A percentile compares a stretch with the other conserved stretches of the same genome.
Conservation (phyloP, 805 yeast genomes). For the Ogataea degrootiae region DNA sequence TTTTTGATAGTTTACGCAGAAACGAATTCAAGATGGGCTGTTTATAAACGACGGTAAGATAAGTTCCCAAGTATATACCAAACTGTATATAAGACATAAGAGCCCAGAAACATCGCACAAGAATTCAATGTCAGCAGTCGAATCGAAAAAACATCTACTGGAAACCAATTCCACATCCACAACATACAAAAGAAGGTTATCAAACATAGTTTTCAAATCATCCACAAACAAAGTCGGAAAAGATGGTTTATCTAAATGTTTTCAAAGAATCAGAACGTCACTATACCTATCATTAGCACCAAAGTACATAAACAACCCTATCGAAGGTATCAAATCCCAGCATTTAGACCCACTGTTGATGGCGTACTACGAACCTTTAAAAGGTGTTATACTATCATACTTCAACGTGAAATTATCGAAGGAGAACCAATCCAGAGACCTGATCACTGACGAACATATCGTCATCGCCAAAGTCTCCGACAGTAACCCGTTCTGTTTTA, state of each 20-base stretch:
- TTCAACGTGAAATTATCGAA: constrained; percentile 53
- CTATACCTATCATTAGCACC: constrained; percentile 90
- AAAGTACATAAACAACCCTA: constrained; percentile 58
- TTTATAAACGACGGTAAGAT: too few relatives aligned
- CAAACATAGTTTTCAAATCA: constrained; percentile 3
- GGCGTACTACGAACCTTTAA: constrained; percentile 67
- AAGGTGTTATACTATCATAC: constrained; percentile 84
- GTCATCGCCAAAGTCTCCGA: constrained; percentile 63
- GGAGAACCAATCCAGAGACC: constrained; percentile 35
- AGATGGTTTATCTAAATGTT: constrained; percentile 60
- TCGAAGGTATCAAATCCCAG: constrained; percentile 77
- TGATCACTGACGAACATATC: constrained; percentile 32
- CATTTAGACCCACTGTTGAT: constrained; percentile 87
- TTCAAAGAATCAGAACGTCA: constrained; percentile 52
- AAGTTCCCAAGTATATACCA: too few relatives aligned
- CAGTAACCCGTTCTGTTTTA: constrained; percentile 82
- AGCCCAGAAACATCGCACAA: too few relatives aligned
- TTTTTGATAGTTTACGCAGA: too few relatives aligned
- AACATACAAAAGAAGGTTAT: not conserved
- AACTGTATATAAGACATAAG: too few relatives aligned
- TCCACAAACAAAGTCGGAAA: constrained; percentile 18
- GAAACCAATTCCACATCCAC: too few relatives aligned
- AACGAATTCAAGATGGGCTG: too few relatives aligned
- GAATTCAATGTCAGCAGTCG: too few relatives aligned
- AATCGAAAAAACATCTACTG: too few relatives aligned